These are phyloP conservation scores for Daldinia bambusicola DNA, from an alignment of 495 filamentous ascomycete genomes.

Conservation along the genomic window DNA sequence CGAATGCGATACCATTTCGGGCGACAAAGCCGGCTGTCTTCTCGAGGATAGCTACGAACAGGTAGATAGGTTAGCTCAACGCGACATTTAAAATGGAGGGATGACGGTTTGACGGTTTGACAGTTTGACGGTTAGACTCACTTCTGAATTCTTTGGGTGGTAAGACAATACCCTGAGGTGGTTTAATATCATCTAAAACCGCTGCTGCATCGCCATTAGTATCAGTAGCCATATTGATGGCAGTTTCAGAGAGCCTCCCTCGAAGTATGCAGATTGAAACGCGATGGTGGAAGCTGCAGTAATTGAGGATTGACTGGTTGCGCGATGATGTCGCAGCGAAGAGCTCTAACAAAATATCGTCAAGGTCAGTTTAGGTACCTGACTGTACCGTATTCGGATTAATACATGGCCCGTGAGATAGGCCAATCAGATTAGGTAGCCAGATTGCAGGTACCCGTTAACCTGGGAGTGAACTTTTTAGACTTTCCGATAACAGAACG, in stretches of 20 bases:
- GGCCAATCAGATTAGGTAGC: constrained; percentile 19
- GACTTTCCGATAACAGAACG: background rate
- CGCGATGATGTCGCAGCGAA: constrained; percentile 42
- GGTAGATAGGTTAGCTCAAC: constrained; percentile 69
- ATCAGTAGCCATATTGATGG: constrained; percentile 61
- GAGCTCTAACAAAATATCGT: constrained; percentile 39
- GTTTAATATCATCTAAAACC: constrained; percentile 68
- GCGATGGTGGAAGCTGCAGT: constrained; percentile 26
- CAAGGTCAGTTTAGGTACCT: constrained; percentile 7
- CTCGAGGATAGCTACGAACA: constrained; percentile 75
- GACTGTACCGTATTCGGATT: constrained; percentile 25
- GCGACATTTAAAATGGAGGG: constrained; percentile 6
- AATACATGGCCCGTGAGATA: constrained; percentile 21
- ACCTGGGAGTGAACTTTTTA: background rate
- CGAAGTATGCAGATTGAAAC: constrained; percentile 19
- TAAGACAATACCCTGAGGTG: constrained; percentile 83
- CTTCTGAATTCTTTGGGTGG: constrained; percentile 68
- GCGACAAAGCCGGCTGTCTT: constrained; percentile 96
- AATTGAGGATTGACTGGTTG: constrained; percentile 29
- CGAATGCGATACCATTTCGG: constrained; percentile 83
- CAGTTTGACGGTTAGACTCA: constrained; percentile 30
- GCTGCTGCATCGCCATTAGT: constrained; percentile 67
- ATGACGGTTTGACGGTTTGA: constrained; percentile 4
- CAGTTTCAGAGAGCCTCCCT: constrained; percentile 43
- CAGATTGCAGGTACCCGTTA: background rate